A percentile compares a stretch with the other conserved stretches of the same genome.
Conservation (phyloP, 305 asterid genomes). For the Coffea humblotiana region DNA sequence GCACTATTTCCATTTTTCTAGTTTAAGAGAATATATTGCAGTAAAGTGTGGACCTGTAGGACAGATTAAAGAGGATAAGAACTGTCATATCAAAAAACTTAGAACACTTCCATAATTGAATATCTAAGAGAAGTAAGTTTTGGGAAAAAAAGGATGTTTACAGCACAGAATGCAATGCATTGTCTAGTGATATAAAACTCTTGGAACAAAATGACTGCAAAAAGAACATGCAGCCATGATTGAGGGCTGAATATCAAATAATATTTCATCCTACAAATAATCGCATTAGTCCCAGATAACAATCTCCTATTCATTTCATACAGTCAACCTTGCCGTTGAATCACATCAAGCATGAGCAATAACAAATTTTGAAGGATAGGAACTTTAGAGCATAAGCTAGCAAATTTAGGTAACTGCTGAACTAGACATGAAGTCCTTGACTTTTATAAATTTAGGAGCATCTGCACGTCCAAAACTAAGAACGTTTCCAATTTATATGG, state of each 20-base stretch:
- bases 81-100: neutral
- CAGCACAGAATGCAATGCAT: neutral
- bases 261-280: neutral
- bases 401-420: neutral
- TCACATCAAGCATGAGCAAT: neutral
- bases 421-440: neutral
- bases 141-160: no score
- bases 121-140: no score
- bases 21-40: neutral
- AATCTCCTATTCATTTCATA: neutral
- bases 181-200: neutral
- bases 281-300: neutral
- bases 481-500: neutral
- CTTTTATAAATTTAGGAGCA: neutral
- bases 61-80: neutral
- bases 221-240: neutral
- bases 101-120: neutral
- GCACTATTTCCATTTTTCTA: neutral
- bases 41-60: neutral
- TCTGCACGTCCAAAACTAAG: neutral
- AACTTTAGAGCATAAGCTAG: neutral
- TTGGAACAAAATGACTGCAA: neutral
- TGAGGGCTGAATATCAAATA: no score
- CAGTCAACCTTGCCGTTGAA: neutral
- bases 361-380: neutral